These are phyloP conservation scores for Primulina eburnea DNA, from an alignment of 257 asterid species.

Conservation along the genomic window DNA sequence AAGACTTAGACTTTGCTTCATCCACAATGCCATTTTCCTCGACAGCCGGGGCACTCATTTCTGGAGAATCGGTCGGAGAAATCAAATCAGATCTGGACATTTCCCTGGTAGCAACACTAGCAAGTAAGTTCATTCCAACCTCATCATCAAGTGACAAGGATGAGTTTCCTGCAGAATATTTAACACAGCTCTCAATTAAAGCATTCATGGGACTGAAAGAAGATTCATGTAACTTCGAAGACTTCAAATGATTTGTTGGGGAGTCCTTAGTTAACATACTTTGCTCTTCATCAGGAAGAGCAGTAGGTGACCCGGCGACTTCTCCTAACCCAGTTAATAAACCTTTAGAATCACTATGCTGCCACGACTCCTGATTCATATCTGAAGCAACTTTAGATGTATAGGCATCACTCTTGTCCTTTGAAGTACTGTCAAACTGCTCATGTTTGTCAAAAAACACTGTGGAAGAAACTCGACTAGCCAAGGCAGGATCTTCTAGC, in stretches of 20 bases:
- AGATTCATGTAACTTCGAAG: constrained; percentile 47
- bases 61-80: constrained; percentile 59
- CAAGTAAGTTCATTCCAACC: constrained; percentile 91
- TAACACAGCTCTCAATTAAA: constrained; percentile 83
- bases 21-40: constrained; percentile 48
- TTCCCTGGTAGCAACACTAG: constrained; percentile 94
- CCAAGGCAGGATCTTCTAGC: constrained; percentile 46
- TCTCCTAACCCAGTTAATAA: constrained; percentile 44
- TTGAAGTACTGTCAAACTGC: constrained; percentile 35
- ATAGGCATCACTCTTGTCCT: constrained; percentile 46
- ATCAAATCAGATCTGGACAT: constrained; percentile 51
- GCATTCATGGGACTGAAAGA: constrained; percentile 93
- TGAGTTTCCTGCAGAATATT: constrained; percentile 66
- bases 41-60: constrained; percentile 35
- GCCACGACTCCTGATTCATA: constrained; percentile 43
- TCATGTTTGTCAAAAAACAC: constrained; percentile 42
- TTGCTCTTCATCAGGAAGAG: constrained; percentile 50
- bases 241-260: constrained; percentile 35
- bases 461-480: constrained; percentile 62
- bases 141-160: constrained; percentile 75
- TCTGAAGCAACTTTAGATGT: constrained; percentile 39
- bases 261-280: constrained; percentile 40
- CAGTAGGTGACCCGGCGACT: constrained; percentile 45
- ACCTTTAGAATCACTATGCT: constrained; percentile 49
- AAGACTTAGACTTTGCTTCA: constrained; percentile 44